Percentiles rank a stretch among this genome's conserved stretches.
Evolutionary conservation across 345 rosid species (phyloP).

Genomic region (Rubroshorea leprosula): DNA sequence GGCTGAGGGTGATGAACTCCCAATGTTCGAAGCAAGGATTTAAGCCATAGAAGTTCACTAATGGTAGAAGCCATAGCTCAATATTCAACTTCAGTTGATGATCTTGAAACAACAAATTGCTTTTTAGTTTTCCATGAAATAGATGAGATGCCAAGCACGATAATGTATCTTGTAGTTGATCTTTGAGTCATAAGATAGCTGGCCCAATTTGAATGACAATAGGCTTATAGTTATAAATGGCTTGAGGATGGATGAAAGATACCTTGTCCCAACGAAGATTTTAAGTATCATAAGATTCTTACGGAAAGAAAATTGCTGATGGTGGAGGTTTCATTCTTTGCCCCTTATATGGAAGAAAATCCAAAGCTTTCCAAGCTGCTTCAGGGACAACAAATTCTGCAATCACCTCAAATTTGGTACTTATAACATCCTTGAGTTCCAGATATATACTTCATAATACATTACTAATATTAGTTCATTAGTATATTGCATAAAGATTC

Average conservation of each 20-base stretch:
- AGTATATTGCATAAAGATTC: neutral
- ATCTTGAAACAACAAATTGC: too few species aligned
- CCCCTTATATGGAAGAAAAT: slow-evolving; percentile 90
- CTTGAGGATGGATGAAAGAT: neutral
- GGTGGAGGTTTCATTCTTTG: slow-evolving; percentile 80
- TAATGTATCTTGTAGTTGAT: neutral
- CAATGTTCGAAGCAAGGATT: too few species aligned
- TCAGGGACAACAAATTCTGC: slow-evolving; percentile 86
- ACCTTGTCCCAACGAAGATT: neutral
- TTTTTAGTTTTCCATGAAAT: too few species aligned
- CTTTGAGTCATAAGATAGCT: too few species aligned
- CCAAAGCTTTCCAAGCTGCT: slow-evolving; percentile 95
- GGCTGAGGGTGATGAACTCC: too few species aligned
- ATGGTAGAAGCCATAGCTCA: too few species aligned
- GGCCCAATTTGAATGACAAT: neutral
- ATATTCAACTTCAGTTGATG: too few species aligned
- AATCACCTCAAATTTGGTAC: slow-evolving; percentile 74
- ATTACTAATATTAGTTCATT: neutral
- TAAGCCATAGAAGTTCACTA: too few species aligned
- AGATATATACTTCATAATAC: neutral
- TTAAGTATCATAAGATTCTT: slow-evolving; percentile 38
- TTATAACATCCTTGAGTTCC: too few species aligned
- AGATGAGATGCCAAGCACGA: too few species aligned
- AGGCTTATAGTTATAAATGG: neutral
- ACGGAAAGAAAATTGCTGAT: slow-evolving; percentile 58